These are phyloP conservation scores for Dictyostelium brefeldianum DNA, from an alignment of 78 protist species.

Conservation along the genomic window DNA sequence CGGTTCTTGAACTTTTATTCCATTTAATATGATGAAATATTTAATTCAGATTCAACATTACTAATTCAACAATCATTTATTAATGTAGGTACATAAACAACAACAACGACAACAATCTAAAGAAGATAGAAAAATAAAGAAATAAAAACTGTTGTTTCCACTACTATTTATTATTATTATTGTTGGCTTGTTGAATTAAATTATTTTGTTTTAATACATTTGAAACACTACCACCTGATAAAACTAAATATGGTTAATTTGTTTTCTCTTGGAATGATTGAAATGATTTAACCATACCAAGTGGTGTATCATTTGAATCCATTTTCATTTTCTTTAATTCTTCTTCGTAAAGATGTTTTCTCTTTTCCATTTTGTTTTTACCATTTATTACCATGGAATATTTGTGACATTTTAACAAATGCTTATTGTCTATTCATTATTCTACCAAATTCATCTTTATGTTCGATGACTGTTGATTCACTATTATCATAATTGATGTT, in stretches of 20 bases:
- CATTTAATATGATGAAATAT: too few relatives aligned
- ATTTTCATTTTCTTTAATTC: conserved; percentile 46
- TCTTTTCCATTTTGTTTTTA: conserved; percentile 50
- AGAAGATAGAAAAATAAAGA: not conserved
- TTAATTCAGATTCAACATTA: too few relatives aligned
- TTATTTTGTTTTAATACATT: not conserved
- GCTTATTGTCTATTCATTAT: conserved; percentile 35
- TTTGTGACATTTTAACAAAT: conserved; percentile 44
- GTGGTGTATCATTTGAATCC: conserved; percentile 52
- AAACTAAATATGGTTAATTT: conserved; percentile 24
- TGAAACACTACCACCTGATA: conserved; percentile 16
- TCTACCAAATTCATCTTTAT: conserved; percentile 63
- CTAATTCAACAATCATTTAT: too few relatives aligned
- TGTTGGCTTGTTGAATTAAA: too few relatives aligned
- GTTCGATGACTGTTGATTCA: conserved; percentile 39
- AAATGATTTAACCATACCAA: conserved; percentile 32
- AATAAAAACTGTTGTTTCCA: not conserved
- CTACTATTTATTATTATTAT: not conserved
- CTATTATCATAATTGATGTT: conserved; percentile 40
- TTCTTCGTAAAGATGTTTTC: conserved; percentile 22
- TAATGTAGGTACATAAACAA: too few relatives aligned
- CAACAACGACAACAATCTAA: not conserved
- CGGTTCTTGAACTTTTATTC: too few relatives aligned
- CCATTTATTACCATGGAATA: conserved; percentile 66
- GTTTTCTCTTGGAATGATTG: conserved; percentile 45